Evolutionary conservation across 108 stramenopile species (phyloP).

Genomic region (Discostella stelligeroides): DNA sequence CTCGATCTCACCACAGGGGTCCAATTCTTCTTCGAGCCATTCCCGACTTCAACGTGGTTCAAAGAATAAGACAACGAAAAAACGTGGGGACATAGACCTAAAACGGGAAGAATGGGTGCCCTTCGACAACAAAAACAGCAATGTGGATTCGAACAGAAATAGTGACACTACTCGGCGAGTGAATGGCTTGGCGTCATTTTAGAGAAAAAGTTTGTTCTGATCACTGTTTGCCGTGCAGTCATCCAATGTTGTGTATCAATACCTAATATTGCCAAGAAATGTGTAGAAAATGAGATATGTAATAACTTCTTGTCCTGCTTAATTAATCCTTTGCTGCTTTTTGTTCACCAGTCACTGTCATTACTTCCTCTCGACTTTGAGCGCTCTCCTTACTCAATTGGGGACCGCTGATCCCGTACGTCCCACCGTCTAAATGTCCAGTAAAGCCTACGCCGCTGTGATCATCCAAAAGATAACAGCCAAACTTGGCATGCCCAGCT

Average conservation of each 20-base stretch:
- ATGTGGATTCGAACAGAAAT: too few relatives aligned
- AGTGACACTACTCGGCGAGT: neutral
- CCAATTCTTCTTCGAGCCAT: neutral
- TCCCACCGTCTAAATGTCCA: slow-evolving; percentile 86
- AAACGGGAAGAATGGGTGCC: slow-evolving; percentile 7
- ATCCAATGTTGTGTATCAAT: too few relatives aligned
- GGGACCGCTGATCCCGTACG: too few relatives aligned
- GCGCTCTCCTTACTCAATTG: too few relatives aligned
- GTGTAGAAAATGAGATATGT: slow-evolving; percentile 48
- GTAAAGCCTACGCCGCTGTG: slow-evolving; percentile 82
- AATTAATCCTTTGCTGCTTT: too few relatives aligned
- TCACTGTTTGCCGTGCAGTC: neutral
- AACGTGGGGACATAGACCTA: neutral
- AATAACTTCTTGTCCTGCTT: too few relatives aligned
- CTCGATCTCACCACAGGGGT: neutral
- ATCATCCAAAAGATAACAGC: slow-evolving; percentile 85
- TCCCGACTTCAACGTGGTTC: neutral
- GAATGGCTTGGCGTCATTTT: slow-evolving; percentile 3
- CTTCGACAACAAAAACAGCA: neutral
- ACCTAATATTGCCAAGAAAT: too few relatives aligned
- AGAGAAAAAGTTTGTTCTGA: neutral
- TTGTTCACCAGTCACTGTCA: too few relatives aligned
- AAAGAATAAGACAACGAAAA: neutral
- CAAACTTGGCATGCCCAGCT: slow-evolving; percentile 74
- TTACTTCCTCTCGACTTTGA: too few relatives aligned